Conservation (phyloP, 129 eudicot species). For the Flaveria brownii region DNA sequence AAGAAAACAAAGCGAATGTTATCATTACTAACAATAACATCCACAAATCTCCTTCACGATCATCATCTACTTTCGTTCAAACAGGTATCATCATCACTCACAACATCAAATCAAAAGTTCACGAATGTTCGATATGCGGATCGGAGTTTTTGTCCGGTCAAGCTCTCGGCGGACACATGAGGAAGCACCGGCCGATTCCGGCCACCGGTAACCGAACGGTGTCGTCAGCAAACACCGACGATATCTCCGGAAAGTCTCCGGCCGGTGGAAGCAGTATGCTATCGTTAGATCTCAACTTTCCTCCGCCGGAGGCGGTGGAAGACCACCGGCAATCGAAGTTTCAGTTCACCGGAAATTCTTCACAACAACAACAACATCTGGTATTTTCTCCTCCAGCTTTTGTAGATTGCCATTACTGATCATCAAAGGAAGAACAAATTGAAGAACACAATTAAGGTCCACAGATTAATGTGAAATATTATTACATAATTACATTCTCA, state of each 20-base stretch:
- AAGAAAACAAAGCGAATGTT: constrained; percentile 15
- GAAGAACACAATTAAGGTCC: constrained; percentile 1
- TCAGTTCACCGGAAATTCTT: constrained; percentile 29
- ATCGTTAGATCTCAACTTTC: constrained; percentile 80
- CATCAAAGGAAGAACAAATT: background rate
- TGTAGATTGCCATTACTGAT: constrained; percentile 77
- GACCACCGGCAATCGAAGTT: constrained; percentile 26
- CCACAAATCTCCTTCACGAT: no score
- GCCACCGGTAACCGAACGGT: constrained; percentile 20
- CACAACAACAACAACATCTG: constrained; percentile 29
- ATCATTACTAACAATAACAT: constrained; percentile 6
- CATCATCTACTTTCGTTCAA: background rate
- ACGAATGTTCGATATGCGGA: constrained; percentile 84
- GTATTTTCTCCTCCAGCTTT: constrained; percentile 61
- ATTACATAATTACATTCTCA: constrained; percentile 31
- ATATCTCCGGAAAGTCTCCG: constrained; percentile 10
- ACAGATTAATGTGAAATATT: constrained; percentile 39
- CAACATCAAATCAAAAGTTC: constrained; percentile 38
- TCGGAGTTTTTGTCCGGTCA: constrained; percentile 85
- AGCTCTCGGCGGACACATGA: constrained; percentile 95
- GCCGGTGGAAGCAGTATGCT: constrained; percentile 31
- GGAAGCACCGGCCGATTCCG: constrained; percentile 60
- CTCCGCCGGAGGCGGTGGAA: constrained; percentile 54
- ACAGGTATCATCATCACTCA: background rate
- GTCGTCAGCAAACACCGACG: constrained; percentile 1